phyloP scores from a whole-genome alignment of 2,329 filamentous ascomycete genomes.

The Sporothrix schenckii region DNA sequence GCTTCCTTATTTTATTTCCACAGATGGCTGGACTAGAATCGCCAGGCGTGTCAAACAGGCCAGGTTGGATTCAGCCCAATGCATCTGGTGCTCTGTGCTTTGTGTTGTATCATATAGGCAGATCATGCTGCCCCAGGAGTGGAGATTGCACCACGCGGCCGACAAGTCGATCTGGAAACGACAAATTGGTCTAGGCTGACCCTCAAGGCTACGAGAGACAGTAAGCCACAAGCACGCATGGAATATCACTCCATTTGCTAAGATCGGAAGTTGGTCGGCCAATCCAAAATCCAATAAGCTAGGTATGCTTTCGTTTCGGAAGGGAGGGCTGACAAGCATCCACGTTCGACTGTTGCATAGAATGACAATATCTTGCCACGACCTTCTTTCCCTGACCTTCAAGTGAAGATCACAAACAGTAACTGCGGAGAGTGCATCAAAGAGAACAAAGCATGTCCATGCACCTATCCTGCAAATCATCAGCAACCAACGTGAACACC shows the following conservation, averaged over 20 bases:
- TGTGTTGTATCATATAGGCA: background rate
- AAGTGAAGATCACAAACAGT: too few relatives aligned
- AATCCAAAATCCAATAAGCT: too few relatives aligned
- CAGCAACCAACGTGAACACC: background rate
- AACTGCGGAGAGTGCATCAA: background rate
- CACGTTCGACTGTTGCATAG: background rate
- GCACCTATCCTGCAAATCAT: slow-evolving; percentile 19
- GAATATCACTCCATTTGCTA: background rate
- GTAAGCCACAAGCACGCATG: background rate
- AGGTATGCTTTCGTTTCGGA: background rate
- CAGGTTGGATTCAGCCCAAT: background rate
- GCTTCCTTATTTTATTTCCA: background rate
- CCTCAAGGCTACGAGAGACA: too few relatives aligned
- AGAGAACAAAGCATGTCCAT: background rate
- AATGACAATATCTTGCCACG: background rate
- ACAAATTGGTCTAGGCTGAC: too few relatives aligned
- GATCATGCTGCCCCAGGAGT: slow-evolving; percentile 9
- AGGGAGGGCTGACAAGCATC: background rate
- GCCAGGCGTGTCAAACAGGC: background rate
- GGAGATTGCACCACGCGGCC: slow-evolving; percentile 5
- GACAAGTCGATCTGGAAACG: background rate
- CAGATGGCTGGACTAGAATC: background rate
- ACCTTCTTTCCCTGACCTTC: background rate
- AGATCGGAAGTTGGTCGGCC: too few relatives aligned
- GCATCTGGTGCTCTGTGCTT: background rate